Percentiles rank a stretch among this genome's conserved stretches.
These are phyloP conservation scores for Xylariaceae sp. DNA, from an alignment of 2,329 filamentous ascomycete genomes.

Conservation along the genomic window DNA sequence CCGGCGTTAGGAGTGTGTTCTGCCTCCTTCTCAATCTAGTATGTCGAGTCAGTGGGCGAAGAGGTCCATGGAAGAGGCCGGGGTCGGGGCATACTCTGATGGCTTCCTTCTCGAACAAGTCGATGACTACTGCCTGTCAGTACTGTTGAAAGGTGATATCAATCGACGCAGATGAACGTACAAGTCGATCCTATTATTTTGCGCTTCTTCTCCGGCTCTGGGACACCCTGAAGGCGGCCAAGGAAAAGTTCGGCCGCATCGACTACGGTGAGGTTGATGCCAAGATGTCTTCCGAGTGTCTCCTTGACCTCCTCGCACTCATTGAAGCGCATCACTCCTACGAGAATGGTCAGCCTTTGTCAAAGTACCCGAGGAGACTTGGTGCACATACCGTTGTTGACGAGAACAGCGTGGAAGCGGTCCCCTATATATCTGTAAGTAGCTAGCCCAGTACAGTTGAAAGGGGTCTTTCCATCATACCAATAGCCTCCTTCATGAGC, in stretches of 20 bases:
- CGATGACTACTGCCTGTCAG: slow-evolving; percentile 48
- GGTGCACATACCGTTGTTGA: slow-evolving; percentile 61
- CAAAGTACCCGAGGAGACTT: neutral
- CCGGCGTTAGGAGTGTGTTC: slow-evolving; percentile 60
- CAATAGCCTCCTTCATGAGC: slow-evolving; percentile 80
- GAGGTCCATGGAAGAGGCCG: neutral
- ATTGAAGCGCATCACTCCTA: slow-evolving; percentile 66
- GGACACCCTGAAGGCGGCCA: slow-evolving; percentile 64
- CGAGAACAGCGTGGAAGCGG: slow-evolving; percentile 75
- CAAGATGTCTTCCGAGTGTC: slow-evolving; percentile 68
- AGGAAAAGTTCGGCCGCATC: slow-evolving; percentile 75
- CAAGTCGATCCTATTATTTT: slow-evolving; percentile 77
- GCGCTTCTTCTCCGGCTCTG: slow-evolving; percentile 76
- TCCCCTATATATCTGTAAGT: slow-evolving; percentile 40
- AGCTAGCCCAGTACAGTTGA: neutral
- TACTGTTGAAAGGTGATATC: neutral
- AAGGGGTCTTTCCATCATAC: slow-evolving; percentile 9
- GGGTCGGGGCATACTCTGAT: too few species aligned
- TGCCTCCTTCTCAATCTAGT: slow-evolving; percentile 59
- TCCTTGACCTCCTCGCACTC: slow-evolving; percentile 78
- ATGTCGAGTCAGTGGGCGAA: neutral
- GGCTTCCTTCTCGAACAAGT: slow-evolving; percentile 76
- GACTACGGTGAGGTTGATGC: slow-evolving; percentile 84
- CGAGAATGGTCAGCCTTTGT: slow-evolving; percentile 1
- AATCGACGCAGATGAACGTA: slow-evolving; percentile 7